Percentiles rank a stretch among this genome's conserved stretches.
Conservation (phyloP, 495 filamentous ascomycete genomes). For the Achaetomiella virescens region DNA sequence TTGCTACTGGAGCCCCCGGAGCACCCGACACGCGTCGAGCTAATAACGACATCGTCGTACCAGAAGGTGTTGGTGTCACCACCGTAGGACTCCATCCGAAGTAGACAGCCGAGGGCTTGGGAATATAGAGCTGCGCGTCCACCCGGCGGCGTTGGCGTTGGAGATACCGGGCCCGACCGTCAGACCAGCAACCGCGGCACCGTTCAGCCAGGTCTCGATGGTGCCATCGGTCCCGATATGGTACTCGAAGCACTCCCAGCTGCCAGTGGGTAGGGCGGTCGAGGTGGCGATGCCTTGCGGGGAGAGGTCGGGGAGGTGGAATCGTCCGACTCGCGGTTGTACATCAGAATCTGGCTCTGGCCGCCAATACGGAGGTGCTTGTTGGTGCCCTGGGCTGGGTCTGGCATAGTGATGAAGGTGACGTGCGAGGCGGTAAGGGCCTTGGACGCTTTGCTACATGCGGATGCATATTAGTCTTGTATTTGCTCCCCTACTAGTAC, state of each 20-base stretch:
- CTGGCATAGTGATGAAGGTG: constrained; percentile 56
- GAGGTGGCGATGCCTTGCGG: constrained; percentile 50
- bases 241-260: constrained; percentile 54
- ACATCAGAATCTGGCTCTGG: constrained; percentile 52
- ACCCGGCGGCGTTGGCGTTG: constrained; percentile 47
- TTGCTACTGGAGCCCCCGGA: not conserved
- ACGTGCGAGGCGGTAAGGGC: constrained; percentile 50
- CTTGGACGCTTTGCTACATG: constrained; percentile 44
- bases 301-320: constrained; percentile 55
- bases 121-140: constrained; percentile 42
- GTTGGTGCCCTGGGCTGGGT: constrained; percentile 45
- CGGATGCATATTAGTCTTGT: constrained; percentile 12
- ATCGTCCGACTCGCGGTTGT: constrained; percentile 55
- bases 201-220: constrained; percentile 54
- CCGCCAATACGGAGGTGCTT: constrained; percentile 56
- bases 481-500: no score
- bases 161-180: constrained; percentile 36
- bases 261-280: constrained; percentile 38
- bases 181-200: constrained; percentile 42
- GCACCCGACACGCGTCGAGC: constrained; percentile 45
- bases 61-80: constrained; percentile 54
- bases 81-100: constrained; percentile 56
- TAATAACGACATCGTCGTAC: constrained; percentile 49
- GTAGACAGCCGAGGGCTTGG: constrained; percentile 48
- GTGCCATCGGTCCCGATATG: constrained; percentile 49